Conservation (phyloP, 768 basidiomycete species). For the Mycena metata region DNA sequence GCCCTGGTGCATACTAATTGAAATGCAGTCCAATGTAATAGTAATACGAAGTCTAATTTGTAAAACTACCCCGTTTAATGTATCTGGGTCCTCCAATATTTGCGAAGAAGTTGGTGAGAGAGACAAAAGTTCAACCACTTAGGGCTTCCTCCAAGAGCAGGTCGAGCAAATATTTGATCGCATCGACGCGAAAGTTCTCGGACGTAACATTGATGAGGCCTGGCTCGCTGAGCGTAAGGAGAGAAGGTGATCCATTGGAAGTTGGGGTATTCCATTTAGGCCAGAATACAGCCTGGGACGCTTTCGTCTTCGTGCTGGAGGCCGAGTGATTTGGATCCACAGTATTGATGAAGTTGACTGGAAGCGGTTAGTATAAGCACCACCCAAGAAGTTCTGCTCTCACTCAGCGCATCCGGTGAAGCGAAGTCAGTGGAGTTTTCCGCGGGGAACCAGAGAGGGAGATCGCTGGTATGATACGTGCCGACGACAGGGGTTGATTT, state of each 20-base stretch:
- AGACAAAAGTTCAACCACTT: neutral
- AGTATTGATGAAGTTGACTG: slow-evolving; percentile 30
- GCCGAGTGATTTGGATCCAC: slow-evolving; percentile 22
- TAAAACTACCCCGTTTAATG: no score
- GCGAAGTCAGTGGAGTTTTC: neutral
- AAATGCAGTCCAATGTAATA: no score
- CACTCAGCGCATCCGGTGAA: slow-evolving; percentile 9
- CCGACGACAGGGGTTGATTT: slow-evolving; percentile 34
- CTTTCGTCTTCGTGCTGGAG: neutral
- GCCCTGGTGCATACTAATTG: no score
- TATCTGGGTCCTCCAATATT: no score
- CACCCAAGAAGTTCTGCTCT: neutral
- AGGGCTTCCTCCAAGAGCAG: slow-evolving; percentile 13
- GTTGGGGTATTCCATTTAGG: slow-evolving; percentile 20
- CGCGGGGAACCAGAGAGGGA: slow-evolving; percentile 10
- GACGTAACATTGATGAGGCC: slow-evolving; percentile 1
- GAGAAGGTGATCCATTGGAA: neutral
- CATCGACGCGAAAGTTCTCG: slow-evolving; percentile 28
- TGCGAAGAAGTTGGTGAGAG: no score
- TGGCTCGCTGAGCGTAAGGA: slow-evolving; percentile 29
- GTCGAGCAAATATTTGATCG: slow-evolving; percentile 22
- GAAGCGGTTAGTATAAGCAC: no score
- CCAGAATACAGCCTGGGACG: slow-evolving; percentile 8
- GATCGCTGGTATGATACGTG: slow-evolving; percentile 35
- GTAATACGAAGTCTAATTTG: no score